Base-by-base conservation (phyloP, 371 early-diverging fungal species). In the Actinomortierella wolfii region DNA sequence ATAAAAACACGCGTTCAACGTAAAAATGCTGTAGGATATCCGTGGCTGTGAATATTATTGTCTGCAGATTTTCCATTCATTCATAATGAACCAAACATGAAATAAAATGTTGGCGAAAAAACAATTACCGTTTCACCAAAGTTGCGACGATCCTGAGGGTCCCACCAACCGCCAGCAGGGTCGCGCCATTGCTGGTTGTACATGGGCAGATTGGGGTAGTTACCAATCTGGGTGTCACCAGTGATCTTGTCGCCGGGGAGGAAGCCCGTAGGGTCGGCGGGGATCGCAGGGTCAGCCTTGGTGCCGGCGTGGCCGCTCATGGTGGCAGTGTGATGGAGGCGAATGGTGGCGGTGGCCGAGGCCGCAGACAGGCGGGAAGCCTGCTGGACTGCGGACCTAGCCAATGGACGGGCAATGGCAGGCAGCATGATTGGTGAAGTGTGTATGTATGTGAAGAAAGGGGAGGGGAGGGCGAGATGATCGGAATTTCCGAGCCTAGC, bases 181-280 rank as follows among this genome's bases (percentile, higher is more conserved):
- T 61, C 66, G 67, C 87, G 85, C 49, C 77, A 67, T 65, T 86
- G 85, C 52, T 76, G 57, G 75, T 82, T 84, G 78, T 74, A 64
- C 69, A 81, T 82, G 57, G 87, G 87, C 75, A 86, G 66, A 76
- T 86, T 85, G 76, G 87, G 87, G 56, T 86, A 86, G 54, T 82
- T 79, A 46, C 87, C 87, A 65, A 86, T 84, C 74, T 86, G 87
- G 46, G 87, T 84, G 65, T 86, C 87, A 59, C 82, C 70, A 24
- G 67, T 73, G 59, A 73, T 73, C 67, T 73, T 73, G 59, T 73
- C 73, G n/a, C 73, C 73, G 46, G 73, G 73, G 54, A 73, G 58
- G 54, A 66, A 66, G 7, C 53, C 62, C 3, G 66, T 66, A n/a
- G 58, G 43, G 52, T 73, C 73, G 23, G 45, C 67, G 46, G 73